Percentiles rank a stretch among this genome's conserved stretches.
These are phyloP conservation scores for Colletotrichum endophyticum DNA, from an alignment of 2,329 filamentous ascomycete species.

Conservation along the genomic window DNA sequence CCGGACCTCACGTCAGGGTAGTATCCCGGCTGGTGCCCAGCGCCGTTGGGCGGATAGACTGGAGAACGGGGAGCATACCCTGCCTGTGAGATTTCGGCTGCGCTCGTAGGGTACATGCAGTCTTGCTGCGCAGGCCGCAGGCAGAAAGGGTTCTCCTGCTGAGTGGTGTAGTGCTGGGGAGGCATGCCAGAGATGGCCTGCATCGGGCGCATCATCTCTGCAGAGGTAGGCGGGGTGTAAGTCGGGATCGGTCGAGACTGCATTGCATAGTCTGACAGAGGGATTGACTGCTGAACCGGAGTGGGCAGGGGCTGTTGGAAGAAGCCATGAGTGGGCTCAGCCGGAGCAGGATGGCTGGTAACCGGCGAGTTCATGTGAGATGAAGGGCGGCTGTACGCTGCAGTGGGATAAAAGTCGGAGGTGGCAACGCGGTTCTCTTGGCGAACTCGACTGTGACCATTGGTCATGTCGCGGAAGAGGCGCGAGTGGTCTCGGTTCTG, in stretches of 20 bases:
- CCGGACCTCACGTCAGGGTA: constrained; percentile 8
- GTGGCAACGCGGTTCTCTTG: neutral
- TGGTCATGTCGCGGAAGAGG: constrained; percentile 9
- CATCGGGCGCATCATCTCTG: constrained; percentile 17
- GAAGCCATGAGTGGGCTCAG: neutral
- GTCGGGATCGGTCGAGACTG: constrained; percentile 8
- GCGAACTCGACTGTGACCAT: neutral
- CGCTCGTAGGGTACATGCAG: neutral
- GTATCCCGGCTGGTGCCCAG: neutral
- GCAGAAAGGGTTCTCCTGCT: constrained; percentile 9
- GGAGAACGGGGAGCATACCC: constrained; percentile 13
- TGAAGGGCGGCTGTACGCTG: constrained; percentile 9
- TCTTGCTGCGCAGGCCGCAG: constrained; percentile 1
- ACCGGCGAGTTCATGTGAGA: constrained; percentile 11
- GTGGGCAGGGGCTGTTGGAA: constrained; percentile 9
- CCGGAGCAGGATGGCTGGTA: neutral
- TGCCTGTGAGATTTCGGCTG: constrained; percentile 6
- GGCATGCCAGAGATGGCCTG: constrained; percentile 2
- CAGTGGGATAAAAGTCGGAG: constrained; percentile 6
- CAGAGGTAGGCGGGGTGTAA: constrained; percentile 7
- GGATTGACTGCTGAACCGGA: neutral
- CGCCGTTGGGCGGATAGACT: neutral
- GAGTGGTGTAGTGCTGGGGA: constrained; percentile 11
- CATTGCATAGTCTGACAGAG: constrained; percentile 7
- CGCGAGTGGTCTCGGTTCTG: constrained; percentile 17